A percentile compares a stretch with the other conserved stretches of the same genome.
Evolutionary conservation across 306 rosid species (phyloP).

Genomic region (Dryas octopetala): DNA sequence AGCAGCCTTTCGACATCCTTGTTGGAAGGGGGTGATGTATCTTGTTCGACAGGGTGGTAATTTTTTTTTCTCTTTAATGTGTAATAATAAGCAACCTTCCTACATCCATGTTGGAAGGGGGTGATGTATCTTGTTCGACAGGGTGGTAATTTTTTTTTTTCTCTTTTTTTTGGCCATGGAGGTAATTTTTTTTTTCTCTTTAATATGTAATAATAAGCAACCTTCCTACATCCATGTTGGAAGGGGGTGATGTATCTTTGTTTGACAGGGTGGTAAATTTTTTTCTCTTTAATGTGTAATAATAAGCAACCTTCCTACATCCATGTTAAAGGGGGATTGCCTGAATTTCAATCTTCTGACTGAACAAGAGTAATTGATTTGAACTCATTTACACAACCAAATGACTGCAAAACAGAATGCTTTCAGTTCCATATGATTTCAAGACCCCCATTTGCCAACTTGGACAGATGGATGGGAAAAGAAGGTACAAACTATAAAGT

Average conservation of each 20-base stretch:
- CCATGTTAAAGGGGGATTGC: background rate
- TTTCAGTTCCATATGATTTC: background rate
- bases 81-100: background rate
- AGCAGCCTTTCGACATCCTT: background rate
- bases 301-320: background rate
- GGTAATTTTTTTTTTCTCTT: background rate
- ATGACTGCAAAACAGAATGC: background rate
- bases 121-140: too few relatives aligned
- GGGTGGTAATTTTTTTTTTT: too few relatives aligned
- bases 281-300: too few relatives aligned
- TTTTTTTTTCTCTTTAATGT: background rate
- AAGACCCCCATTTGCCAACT: background rate
- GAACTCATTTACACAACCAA: background rate
- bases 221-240: background rate
- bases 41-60: background rate
- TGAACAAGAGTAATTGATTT: background rate
- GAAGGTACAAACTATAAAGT: too few relatives aligned
- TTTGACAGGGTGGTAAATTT: too few relatives aligned
- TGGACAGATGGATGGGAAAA: too few relatives aligned
- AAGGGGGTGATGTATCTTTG: background rate
- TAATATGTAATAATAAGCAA: background rate
- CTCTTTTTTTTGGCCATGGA: background rate
- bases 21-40: background rate
- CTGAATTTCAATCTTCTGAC: background rate
- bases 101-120: background rate